Percentiles rank a stretch among this genome's conserved stretches.
Evolutionary conservation across 2,329 filamentous ascomycete species (phyloP).

Genomic region (Cladophialophora immunda): DNA sequence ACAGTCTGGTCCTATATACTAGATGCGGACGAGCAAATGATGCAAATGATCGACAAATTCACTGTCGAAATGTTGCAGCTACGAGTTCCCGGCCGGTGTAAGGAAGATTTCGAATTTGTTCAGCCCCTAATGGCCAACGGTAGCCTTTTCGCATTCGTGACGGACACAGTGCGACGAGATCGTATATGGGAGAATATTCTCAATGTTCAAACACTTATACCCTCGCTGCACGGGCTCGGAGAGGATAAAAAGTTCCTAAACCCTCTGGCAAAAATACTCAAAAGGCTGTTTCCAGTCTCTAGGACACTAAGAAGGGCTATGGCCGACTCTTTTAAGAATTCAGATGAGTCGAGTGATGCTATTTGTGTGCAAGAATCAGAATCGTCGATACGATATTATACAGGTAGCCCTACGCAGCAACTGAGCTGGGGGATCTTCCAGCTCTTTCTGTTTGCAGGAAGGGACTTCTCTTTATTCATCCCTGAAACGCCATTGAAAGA

Average conservation of each 20-base stretch:
- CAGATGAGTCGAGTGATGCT: neutral
- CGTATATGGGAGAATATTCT: conserved; percentile 1
- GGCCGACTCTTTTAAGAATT: neutral
- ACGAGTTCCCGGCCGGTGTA: neutral
- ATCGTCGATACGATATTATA: neutral
- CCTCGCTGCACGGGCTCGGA: neutral
- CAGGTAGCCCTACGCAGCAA: neutral
- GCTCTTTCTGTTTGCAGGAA: neutral
- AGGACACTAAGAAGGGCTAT: neutral
- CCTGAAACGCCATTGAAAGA: conserved; percentile 3
- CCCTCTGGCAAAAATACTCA: neutral
- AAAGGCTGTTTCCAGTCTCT: neutral
- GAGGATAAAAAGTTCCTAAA: conserved; percentile 9
- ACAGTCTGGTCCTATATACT: neutral
- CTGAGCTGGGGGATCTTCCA: conserved; percentile 5
- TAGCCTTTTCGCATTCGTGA: neutral
- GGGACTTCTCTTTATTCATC: conserved; percentile 6
- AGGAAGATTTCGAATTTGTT: neutral
- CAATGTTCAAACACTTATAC: neutral
- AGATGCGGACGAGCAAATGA: neutral
- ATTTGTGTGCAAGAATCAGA: conserved; percentile 9
- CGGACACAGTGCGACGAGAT: neutral
- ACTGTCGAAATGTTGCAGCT: neutral
- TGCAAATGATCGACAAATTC: neutral
- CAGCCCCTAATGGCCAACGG: neutral